Evolutionary conservation across 305 asterid genomes (phyloP).

Genomic region (Fraxinus angustifolia): DNA sequence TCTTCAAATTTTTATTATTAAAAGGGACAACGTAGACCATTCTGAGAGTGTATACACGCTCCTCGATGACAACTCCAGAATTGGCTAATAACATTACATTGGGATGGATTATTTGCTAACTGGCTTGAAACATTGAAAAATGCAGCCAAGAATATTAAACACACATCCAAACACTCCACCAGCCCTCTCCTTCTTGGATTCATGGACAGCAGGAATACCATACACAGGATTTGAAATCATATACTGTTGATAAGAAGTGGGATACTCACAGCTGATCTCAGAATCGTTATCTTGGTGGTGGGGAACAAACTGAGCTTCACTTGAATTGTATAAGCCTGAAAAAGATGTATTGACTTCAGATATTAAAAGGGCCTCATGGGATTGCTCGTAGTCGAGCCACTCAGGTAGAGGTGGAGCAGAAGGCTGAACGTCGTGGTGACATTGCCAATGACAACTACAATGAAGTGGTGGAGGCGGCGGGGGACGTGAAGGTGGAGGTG

Average conservation of each 20-base stretch:
- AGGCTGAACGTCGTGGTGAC: constrained; percentile 43
- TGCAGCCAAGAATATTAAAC: constrained; percentile 35
- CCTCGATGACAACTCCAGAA: neutral
- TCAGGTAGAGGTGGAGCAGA: constrained; percentile 75
- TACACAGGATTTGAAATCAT: constrained; percentile 32
- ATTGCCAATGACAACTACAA: constrained; percentile 18
- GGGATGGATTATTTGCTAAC: neutral
- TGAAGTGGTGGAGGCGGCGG: constrained; percentile 33
- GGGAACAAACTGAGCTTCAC: constrained; percentile 14
- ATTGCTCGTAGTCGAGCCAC: constrained; percentile 44
- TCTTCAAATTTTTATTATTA: neutral
- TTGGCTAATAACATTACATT: neutral
- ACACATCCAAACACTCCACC: constrained; percentile 48
- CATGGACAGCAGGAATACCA: constrained; percentile 23
- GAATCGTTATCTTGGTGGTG: constrained; percentile 9
- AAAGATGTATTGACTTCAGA: constrained; percentile 16
- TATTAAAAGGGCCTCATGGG: constrained; percentile 25
- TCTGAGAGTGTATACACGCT: neutral
- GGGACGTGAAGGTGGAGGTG: constrained; percentile 21
- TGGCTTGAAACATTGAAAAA: constrained; percentile 55
- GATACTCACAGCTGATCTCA: constrained; percentile 18
- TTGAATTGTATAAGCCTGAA: constrained; percentile 18
- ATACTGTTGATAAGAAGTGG: constrained; percentile 33
- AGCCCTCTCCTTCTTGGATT: constrained; percentile 26
- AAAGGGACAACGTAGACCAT: neutral